Percentiles rank a stretch among this genome's conserved stretches.
phyloP scores from a whole-genome alignment of 139 green algal species.

The Dunaliella sp. region DNA sequence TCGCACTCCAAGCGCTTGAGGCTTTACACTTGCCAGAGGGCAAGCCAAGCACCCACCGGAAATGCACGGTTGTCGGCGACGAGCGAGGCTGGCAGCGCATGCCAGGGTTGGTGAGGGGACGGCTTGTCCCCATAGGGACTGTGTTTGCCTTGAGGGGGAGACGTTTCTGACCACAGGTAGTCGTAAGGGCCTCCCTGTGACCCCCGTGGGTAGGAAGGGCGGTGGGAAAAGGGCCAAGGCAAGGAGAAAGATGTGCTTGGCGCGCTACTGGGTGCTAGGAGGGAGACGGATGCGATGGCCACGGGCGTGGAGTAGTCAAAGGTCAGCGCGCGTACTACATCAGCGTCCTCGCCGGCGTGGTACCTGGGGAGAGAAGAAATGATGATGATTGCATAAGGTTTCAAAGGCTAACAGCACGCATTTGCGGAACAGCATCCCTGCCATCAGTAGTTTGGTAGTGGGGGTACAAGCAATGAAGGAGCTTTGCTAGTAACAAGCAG shows the following conservation, averaged over 20 bases:
- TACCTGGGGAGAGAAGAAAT: too few relatives aligned
- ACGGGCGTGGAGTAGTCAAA: slow-evolving; percentile 25
- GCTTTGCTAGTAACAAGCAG: too few relatives aligned
- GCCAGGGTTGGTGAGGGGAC: background rate
- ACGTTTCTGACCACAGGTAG: background rate
- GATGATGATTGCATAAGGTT: too few relatives aligned
- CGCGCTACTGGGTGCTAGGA: background rate
- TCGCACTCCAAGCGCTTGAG: too few relatives aligned
- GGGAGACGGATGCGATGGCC: background rate
- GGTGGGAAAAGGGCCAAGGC: slow-evolving; percentile 1
- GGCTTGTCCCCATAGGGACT: background rate
- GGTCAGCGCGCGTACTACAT: slow-evolving; percentile 5
- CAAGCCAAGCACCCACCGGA: background rate
- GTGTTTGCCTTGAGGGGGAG: background rate
- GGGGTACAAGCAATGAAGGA: too few relatives aligned
- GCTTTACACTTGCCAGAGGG: too few relatives aligned
- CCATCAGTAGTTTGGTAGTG: too few relatives aligned
- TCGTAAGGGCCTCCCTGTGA: background rate
- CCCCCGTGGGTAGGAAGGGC: background rate
- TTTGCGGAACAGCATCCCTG: too few relatives aligned
- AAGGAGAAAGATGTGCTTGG: background rate
- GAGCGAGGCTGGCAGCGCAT: background rate
- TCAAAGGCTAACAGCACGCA: too few relatives aligned
- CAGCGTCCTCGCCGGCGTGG: background rate
- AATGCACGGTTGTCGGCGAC: background rate